Percentiles rank a stretch among this genome's conserved stretches.
These are phyloP conservation scores for Amphirosellinia nigrospora DNA, from an alignment of 495 filamentous ascomycete genomes.

Conservation along the genomic window DNA sequence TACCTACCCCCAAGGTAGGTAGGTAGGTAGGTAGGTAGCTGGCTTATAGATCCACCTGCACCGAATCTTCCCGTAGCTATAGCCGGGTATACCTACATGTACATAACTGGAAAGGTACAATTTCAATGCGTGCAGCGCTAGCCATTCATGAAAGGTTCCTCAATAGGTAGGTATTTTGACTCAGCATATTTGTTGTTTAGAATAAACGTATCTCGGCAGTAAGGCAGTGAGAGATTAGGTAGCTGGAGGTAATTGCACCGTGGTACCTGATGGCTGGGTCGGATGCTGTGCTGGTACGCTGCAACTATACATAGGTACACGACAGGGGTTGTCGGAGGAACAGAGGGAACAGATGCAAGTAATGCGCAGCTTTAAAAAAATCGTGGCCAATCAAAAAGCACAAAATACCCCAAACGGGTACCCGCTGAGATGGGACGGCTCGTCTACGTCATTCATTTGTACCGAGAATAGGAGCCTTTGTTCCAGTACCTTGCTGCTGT, in stretches of 20 bases:
- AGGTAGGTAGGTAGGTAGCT: background rate
- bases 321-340: slow-evolving; percentile 9
- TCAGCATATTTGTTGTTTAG: background rate
- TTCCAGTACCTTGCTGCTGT: background rate
- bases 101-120: background rate
- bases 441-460: background rate
- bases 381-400: slow-evolving; percentile 5
- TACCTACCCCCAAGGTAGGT: background rate
- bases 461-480: background rate
- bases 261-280: slow-evolving; percentile 1
- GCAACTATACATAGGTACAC: slow-evolving; percentile 2
- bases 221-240: background rate
- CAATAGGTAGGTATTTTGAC: too few species aligned
- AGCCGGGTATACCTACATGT: background rate
- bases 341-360: background rate
- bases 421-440: slow-evolving; percentile 1
- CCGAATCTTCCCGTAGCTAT: slow-evolving; percentile 22
- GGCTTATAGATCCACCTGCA: slow-evolving; percentile 14
- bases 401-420: background rate
- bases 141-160: background rate
- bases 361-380: too few species aligned
- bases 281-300: background rate
- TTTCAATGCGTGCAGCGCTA: background rate
- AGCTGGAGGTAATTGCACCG: background rate
- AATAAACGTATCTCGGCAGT: background rate